phyloP scores from a whole-genome alignment of 2,329 filamentous ascomycete genomes.

The Hirsutella thompsonii region DNA sequence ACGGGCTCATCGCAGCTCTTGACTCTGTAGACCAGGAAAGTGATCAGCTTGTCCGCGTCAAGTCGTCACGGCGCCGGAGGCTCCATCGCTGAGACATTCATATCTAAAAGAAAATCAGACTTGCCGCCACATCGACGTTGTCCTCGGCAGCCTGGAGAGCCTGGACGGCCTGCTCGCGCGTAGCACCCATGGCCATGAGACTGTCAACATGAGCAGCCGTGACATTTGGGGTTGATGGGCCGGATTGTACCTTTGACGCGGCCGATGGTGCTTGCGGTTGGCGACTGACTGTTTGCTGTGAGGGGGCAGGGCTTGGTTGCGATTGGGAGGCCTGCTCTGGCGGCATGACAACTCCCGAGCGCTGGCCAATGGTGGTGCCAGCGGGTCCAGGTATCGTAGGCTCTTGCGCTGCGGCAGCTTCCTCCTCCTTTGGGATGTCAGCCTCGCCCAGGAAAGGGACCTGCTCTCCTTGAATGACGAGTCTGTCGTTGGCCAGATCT shows the following conservation, averaged over 20 bases:
- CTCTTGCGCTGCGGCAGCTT: slow-evolving; percentile 64
- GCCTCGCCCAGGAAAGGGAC: slow-evolving; percentile 85
- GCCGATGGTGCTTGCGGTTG: slow-evolving; percentile 12
- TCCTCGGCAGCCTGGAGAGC: slow-evolving; percentile 74
- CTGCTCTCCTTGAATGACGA: slow-evolving; percentile 79
- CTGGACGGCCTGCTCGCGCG: slow-evolving; percentile 60
- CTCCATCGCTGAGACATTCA: not conserved
- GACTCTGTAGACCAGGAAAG: no score
- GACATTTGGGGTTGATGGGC: slow-evolving; percentile 20
- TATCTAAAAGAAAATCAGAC: slow-evolving; percentile 8
- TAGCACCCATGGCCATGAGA: slow-evolving; percentile 66
- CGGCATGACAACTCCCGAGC: slow-evolving; percentile 59
- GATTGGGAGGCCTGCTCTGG: slow-evolving; percentile 7
- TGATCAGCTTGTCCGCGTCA: no score
- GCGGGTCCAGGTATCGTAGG: slow-evolving; percentile 75
- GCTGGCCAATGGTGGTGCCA: slow-evolving; percentile 77
- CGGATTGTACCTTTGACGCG: slow-evolving; percentile 12
- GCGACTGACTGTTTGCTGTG: slow-evolving; percentile 12
- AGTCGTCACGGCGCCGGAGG: not conserved
- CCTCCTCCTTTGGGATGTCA: slow-evolving; percentile 79
- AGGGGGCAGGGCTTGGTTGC: slow-evolving; percentile 7
- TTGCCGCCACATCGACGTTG: slow-evolving; percentile 54
- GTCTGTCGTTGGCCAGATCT: slow-evolving; percentile 70
- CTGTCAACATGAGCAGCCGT: slow-evolving; percentile 60
- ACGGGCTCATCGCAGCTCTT: no score